A percentile compares a stretch with the other conserved stretches of the same genome.
Evolutionary conservation across 495 filamentous ascomycete species (phyloP).

Genomic region (Letharia lupina): DNA sequence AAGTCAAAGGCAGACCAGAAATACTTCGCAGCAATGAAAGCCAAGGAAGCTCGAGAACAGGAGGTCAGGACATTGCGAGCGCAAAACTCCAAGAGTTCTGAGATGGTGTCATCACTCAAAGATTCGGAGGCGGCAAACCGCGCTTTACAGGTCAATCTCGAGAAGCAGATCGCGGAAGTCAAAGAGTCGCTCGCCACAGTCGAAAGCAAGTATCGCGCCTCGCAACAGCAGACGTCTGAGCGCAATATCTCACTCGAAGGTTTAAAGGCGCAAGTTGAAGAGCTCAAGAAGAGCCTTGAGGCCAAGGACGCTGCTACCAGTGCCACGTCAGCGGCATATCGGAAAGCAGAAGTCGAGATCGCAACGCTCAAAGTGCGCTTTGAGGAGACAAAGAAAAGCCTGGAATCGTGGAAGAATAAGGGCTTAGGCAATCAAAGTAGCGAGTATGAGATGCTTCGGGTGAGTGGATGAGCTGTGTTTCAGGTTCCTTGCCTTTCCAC

Average conservation of each 20-base stretch:
- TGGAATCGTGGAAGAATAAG: slow-evolving; percentile 76
- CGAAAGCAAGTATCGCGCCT: slow-evolving; percentile 56
- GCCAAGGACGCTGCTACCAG: slow-evolving; percentile 59
- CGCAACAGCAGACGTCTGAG: slow-evolving; percentile 64
- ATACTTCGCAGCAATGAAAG: slow-evolving; percentile 90
- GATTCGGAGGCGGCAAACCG: slow-evolving; percentile 60
- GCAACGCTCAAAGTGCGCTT: slow-evolving; percentile 65
- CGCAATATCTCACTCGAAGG: slow-evolving; percentile 57
- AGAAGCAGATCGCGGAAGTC: slow-evolving; percentile 79
- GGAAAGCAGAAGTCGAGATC: slow-evolving; percentile 64
- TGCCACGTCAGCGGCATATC: slow-evolving; percentile 48
- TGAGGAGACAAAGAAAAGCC: slow-evolving; percentile 63
- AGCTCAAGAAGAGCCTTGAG: slow-evolving; percentile 61
- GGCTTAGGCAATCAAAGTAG: slow-evolving; percentile 67
- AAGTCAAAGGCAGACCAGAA: slow-evolving; percentile 97
- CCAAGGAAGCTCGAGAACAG: slow-evolving; percentile 69
- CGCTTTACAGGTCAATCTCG: slow-evolving; percentile 66
- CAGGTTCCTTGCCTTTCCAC: neutral
- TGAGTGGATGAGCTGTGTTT: slow-evolving; percentile 40
- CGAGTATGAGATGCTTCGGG: slow-evolving; percentile 74
- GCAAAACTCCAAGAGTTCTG: slow-evolving; percentile 83
- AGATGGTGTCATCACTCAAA: slow-evolving; percentile 88
- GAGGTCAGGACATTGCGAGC: slow-evolving; percentile 68
- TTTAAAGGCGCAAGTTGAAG: slow-evolving; percentile 64
- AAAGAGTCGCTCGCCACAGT: slow-evolving; percentile 63